Base-by-base conservation (phyloP, 2,329 filamentous ascomycete genomes). In the Coniochaeta prunicola region DNA sequence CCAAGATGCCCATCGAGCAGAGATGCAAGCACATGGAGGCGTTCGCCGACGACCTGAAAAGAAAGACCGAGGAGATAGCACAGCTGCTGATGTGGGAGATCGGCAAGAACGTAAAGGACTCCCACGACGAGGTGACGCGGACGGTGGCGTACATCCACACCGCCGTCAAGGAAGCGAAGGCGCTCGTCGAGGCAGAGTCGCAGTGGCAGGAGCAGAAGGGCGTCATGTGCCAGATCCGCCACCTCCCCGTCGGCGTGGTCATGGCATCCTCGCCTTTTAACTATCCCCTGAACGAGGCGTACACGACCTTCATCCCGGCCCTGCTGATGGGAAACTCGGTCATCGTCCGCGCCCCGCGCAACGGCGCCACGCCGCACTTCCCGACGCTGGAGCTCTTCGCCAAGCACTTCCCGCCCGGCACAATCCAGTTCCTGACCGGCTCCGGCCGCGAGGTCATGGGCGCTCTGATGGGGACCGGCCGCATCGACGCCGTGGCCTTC, bases 1-100 rank as follows among this genome's bases (percentile, higher is more conserved):
- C 53, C 9, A 55, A 24, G 53, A 55, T 55, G 53, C 15, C 28
- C 7, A 33, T 55, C n/a, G 31, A 33, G 6, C 30, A 55, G 53
- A 24, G 53, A 21, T 55, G 53, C 53, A 55, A 55, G 53, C 30
- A 55, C 53, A 36, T 55, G 53, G 53, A 55, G 53, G 53, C 12
- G n/a, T 55, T 55, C 33, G 53, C 53, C 8, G 5, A 33, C 10
- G 53, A 55, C 31, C 53, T 55, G 17, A 31, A 55, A 7, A 55
- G 36, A n/a, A 55, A 55, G 30, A 55, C 53, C 4, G 53, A 55
- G 9, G 53, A 55, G 30, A 8, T 55, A 1, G 53, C 53, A 3
- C 53, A 55, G 53, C 53, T 55, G 28, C 53, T 55, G 21, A 55
- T 55, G 53, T 55, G 53, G 53, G 53, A 55, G 12, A 55, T 55